A percentile compares a stretch with the other conserved stretches of the same genome.
Conservation (phyloP, 1,284 basidiomycete genomes). For the Coriolopsis trogii region DNA sequence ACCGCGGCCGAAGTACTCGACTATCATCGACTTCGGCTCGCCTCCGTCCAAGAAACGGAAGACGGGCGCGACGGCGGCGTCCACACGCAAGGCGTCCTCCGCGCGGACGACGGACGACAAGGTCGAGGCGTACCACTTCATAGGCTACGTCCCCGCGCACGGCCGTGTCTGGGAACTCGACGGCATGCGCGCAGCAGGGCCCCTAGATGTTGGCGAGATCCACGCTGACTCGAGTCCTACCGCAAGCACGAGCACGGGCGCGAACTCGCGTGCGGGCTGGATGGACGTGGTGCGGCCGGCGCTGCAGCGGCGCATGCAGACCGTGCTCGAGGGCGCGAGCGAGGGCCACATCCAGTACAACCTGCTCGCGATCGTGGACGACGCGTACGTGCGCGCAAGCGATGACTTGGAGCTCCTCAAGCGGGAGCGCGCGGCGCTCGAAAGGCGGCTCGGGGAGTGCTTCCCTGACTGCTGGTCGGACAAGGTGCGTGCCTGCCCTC, state of each 20-base stretch:
- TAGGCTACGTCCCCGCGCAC: slow-evolving; percentile 61
- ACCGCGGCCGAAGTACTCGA: slow-evolving; percentile 28
- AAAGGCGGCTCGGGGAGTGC: slow-evolving; percentile 44
- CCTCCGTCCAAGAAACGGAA: slow-evolving; percentile 45
- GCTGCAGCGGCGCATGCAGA: slow-evolving; percentile 61
- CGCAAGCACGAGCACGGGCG: no score
- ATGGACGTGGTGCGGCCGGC: slow-evolving; percentile 63
- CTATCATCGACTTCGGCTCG: no score
- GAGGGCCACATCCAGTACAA: slow-evolving; percentile 57
- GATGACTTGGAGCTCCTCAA: slow-evolving; percentile 57
- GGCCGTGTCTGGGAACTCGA: slow-evolving; percentile 68
- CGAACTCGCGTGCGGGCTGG: slow-evolving; percentile 40
- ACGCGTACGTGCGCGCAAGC: slow-evolving; percentile 47
- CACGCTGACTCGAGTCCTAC: slow-evolving; percentile 26
- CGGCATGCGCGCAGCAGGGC: slow-evolving; percentile 42
- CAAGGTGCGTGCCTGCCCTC: slow-evolving; percentile 34
- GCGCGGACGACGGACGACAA: slow-evolving; percentile 27
- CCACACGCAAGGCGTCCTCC: slow-evolving; percentile 26
- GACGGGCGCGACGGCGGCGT: slow-evolving; percentile 28
- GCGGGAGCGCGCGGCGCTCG: slow-evolving; percentile 47
- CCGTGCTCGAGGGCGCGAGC: slow-evolving; percentile 47
- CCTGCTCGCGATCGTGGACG: slow-evolving; percentile 60
- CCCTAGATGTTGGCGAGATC: slow-evolving; percentile 62
- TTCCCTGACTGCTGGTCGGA: slow-evolving; percentile 41
- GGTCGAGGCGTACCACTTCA: slow-evolving; percentile 62